These are phyloP conservation scores for Botryosphaeria agaves DNA, from an alignment of 2,329 filamentous ascomycete species.

Conservation along the genomic window DNA sequence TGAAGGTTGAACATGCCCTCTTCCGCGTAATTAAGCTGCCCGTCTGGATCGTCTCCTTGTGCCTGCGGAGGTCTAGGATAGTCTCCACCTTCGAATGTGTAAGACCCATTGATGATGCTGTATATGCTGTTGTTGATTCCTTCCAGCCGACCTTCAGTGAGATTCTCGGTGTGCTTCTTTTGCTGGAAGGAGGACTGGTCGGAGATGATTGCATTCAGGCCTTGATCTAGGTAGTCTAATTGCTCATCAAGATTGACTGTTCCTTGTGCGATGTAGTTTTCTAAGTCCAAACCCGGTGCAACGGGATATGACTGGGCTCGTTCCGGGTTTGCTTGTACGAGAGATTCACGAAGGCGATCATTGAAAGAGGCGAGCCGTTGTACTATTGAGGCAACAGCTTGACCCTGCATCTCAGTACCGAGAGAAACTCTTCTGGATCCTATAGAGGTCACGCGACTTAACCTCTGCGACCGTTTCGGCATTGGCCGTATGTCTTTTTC, in stretches of 20 bases:
- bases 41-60: constrained; percentile 18
- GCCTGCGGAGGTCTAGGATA: constrained; percentile 1
- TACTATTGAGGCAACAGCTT: constrained; percentile 44
- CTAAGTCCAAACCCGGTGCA: neutral
- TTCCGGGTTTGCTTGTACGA: constrained; percentile 44
- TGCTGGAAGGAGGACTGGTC: constrained; percentile 28
- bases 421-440: too few species aligned
- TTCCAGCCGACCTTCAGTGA: constrained; percentile 22
- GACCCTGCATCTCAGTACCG: constrained; percentile 15
- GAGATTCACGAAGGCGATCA: constrained; percentile 45
- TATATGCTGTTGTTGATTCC: neutral
- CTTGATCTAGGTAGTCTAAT: constrained; percentile 53
- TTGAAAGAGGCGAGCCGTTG: constrained; percentile 52
- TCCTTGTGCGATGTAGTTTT: neutral
- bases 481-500: constrained; percentile 5
- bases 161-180: constrained; percentile 12
- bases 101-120: neutral
- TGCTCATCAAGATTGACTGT: constrained; percentile 31
- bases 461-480: neutral
- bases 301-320: constrained; percentile 1
- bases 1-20: constrained; percentile 31
- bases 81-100: constrained; percentile 4
- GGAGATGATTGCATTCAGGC: constrained; percentile 41
- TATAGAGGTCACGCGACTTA: neutral
- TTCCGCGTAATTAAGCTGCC: constrained; percentile 53